phyloP scores from a whole-genome alignment of 106 monocot species.

The Hemerocallis citrina region DNA sequence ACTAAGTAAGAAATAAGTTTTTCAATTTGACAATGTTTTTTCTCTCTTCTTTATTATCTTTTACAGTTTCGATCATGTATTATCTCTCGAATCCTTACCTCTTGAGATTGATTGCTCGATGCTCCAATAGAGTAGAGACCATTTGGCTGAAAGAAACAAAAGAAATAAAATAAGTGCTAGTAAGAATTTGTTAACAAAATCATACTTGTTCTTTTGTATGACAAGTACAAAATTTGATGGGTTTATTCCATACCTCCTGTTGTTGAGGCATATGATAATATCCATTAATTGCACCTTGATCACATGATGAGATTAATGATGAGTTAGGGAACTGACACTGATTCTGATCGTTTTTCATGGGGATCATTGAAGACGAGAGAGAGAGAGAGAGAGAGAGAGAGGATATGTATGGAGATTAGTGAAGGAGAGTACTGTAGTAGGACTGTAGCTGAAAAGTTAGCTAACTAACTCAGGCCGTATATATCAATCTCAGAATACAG shows the following conservation, averaged over 20 bases:
- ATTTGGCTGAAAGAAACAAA: background rate
- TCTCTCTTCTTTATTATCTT: too few relatives aligned
- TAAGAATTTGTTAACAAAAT: background rate
- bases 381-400: slow-evolving; percentile 2
- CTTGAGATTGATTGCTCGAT: too few relatives aligned
- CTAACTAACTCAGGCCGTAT: slow-evolving; percentile 4
- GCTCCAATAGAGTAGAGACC: too few relatives aligned
- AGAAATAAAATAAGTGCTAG: background rate
- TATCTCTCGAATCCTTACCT: too few relatives aligned
- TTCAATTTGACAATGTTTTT: too few relatives aligned
- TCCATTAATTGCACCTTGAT: background rate
- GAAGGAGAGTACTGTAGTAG: background rate
- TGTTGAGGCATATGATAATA: background rate
- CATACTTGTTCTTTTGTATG: background rate
- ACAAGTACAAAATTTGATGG: background rate
- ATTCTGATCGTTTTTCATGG: slow-evolving; percentile 9
- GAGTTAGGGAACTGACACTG: background rate
- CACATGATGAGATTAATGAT: background rate
- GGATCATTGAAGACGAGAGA: slow-evolving; percentile 1
- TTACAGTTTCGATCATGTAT: too few relatives aligned
- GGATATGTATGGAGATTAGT: background rate
- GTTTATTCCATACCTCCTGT: background rate
- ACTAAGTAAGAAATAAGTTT: too few relatives aligned
- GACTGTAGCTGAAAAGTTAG: background rate
- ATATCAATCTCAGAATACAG: background rate